A percentile compares a stretch with the other conserved stretches of the same genome.
Conservation (phyloP, 805 yeast genomes). For the Barnettozyma californica region DNA sequence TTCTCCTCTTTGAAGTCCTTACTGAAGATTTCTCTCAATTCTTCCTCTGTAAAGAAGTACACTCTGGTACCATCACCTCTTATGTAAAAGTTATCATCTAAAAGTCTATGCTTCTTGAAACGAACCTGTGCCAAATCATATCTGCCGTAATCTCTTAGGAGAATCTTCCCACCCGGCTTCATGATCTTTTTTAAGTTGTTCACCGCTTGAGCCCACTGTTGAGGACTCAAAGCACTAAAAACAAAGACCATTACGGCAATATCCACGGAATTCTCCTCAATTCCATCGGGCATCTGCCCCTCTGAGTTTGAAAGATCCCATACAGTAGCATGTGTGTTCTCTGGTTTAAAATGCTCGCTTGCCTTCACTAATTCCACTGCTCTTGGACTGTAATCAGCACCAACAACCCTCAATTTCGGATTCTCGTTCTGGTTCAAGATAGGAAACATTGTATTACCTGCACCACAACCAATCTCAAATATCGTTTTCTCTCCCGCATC, state of each 20-base stretch:
- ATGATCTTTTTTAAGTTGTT: slow-evolving; percentile 61
- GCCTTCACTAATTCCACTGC: slow-evolving; percentile 83
- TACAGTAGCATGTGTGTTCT: slow-evolving; percentile 74
- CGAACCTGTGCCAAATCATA: slow-evolving; percentile 94
- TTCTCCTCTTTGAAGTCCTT: slow-evolving; percentile 58
- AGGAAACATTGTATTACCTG: slow-evolving; percentile 95
- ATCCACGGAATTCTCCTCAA: slow-evolving; percentile 79
- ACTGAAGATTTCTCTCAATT: slow-evolving; percentile 69
- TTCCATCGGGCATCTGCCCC: slow-evolving; percentile 73
- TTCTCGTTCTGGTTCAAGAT: slow-evolving; percentile 79
- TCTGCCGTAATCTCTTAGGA: slow-evolving; percentile 92
- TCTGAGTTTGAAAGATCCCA: slow-evolving; percentile 90
- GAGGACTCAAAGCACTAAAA: slow-evolving; percentile 86
- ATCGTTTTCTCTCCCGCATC: slow-evolving; percentile 69
- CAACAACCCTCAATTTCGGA: slow-evolving; percentile 64
- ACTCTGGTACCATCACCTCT: slow-evolving; percentile 98
- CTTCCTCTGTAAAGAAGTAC: slow-evolving; percentile 94
- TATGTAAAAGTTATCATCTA: slow-evolving; percentile 91
- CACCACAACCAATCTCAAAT: slow-evolving; percentile 96
- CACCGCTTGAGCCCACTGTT: slow-evolving; percentile 84
- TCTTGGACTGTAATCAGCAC: slow-evolving; percentile 84
- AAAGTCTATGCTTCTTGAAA: slow-evolving; percentile 78
- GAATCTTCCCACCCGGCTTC: slow-evolving; percentile 89
- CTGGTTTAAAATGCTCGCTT: slow-evolving; percentile 53
- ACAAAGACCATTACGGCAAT: slow-evolving; percentile 94